Conservation (phyloP, 202 grass and related monocot species). For the Zizania palustris region DNA sequence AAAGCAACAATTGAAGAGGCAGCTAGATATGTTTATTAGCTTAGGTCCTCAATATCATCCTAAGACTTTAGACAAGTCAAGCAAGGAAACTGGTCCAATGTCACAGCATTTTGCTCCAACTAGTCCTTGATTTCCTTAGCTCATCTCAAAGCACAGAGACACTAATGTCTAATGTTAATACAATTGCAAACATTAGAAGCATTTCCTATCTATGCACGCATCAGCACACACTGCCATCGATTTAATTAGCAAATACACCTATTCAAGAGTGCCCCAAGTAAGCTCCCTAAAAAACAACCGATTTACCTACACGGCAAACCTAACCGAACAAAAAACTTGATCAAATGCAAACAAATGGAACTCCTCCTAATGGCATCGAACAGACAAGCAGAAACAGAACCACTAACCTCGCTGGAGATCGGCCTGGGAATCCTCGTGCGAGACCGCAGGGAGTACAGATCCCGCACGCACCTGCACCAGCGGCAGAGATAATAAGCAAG, state of each 20-base stretch:
- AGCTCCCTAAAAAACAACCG: not conserved
- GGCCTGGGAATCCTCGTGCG: conserved; percentile 55
- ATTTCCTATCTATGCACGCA: conserved; percentile 33
- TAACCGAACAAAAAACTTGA: not conserved
- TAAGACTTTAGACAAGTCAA: conserved; percentile 13
- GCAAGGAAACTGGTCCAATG: conserved; percentile 1
- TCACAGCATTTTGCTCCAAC: conserved; percentile 30
- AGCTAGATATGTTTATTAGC: conserved; percentile 12
- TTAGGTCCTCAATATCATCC: conserved; percentile 5
- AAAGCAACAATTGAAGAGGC: not conserved
- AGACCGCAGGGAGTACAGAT: conserved; percentile 61
- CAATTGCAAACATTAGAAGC: not conserved
- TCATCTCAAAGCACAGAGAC: conserved; percentile 1
- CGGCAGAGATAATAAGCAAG: not conserved
- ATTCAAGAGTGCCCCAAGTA: not conserved
- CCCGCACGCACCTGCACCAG: conserved; percentile 66
- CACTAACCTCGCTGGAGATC: conserved; percentile 63
- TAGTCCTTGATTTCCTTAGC: conserved; percentile 6
- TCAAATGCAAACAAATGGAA: not conserved
- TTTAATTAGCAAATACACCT: conserved; percentile 13
- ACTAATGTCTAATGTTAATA: not conserved
- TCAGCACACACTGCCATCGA: conserved; percentile 15
- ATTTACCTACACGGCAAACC: not conserved
- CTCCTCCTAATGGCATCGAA: conserved; percentile 1
- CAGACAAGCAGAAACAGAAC: not conserved